phyloP scores from a whole-genome alignment of 805 yeast genomes.

The Kodamaea sagamina region DNA sequence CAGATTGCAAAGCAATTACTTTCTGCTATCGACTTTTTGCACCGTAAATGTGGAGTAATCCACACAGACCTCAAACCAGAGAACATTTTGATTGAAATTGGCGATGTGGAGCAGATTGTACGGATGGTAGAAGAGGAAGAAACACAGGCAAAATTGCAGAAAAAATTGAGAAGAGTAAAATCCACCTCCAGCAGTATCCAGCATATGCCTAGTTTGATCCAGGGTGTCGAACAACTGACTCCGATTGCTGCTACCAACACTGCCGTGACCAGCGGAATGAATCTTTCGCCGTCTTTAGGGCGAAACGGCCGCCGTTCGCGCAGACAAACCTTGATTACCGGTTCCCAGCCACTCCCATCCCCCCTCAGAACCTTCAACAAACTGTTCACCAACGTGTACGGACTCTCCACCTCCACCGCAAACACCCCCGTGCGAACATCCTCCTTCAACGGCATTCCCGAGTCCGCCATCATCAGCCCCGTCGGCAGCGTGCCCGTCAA shows the following conservation, averaged over 20 bases:
- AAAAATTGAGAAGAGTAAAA: slow-evolving; percentile 38
- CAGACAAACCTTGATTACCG: slow-evolving; percentile 76
- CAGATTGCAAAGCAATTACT: slow-evolving; percentile 79
- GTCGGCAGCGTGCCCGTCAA: slow-evolving; percentile 12
- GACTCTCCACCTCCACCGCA: slow-evolving; percentile 39
- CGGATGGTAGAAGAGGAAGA: slow-evolving; percentile 63
- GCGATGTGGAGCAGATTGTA: slow-evolving; percentile 79
- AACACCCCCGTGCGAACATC: slow-evolving; percentile 38
- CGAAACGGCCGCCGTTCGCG: slow-evolving; percentile 57
- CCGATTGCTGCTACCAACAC: slow-evolving; percentile 13
- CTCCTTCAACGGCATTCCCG: slow-evolving; percentile 15
- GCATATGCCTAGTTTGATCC: slow-evolving; percentile 2
- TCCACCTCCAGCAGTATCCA: slow-evolving; percentile 10
- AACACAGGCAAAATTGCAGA: slow-evolving; percentile 47
- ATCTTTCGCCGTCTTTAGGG: slow-evolving; percentile 42
- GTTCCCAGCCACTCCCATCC: slow-evolving; percentile 91
- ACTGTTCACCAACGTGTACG: slow-evolving; percentile 39
- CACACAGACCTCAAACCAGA: slow-evolving; percentile 78
- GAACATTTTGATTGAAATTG: slow-evolving; percentile 75
- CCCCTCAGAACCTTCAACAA: slow-evolving; percentile 66
- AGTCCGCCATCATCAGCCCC: slow-evolving; percentile 10
- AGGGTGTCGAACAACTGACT: slow-evolving; percentile 1
- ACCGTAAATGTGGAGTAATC: slow-evolving; percentile 70
- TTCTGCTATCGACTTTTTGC: slow-evolving; percentile 70
- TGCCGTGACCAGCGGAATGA: slow-evolving; percentile 11